Evolutionary conservation across 2,329 filamentous ascomycete genomes (phyloP).

Genomic region (Arthrinium phaeospermum): DNA sequence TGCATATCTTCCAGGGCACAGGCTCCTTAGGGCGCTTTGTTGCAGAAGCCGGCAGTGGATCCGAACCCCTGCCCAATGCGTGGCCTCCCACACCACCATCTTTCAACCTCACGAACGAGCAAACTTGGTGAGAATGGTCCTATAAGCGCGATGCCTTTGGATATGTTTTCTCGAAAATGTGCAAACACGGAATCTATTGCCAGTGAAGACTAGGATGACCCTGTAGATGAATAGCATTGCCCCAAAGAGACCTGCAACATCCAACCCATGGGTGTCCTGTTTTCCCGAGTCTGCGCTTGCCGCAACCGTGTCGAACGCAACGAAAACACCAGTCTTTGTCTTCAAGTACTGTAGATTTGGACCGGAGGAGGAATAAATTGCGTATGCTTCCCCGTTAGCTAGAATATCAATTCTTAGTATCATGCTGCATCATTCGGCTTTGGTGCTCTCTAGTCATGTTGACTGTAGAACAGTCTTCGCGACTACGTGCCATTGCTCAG

Average conservation of each 20-base stretch:
- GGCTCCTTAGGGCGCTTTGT: background rate
- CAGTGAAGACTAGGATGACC: background rate
- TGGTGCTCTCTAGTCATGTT: background rate
- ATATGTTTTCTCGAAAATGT: background rate
- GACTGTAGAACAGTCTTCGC: background rate
- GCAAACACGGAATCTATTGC: too few relatives aligned
- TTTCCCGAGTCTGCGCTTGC: background rate
- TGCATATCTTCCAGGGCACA: background rate
- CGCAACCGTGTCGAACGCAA: background rate
- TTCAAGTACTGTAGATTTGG: background rate
- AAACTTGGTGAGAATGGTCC: background rate
- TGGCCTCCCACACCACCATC: background rate
- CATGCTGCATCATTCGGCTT: background rate
- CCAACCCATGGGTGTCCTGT: background rate
- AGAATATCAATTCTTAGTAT: background rate
- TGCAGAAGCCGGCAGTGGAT: background rate
- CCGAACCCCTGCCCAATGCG: constrained; percentile 4
- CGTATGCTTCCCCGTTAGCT: background rate
- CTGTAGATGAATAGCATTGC: background rate
- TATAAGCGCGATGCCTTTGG: background rate
- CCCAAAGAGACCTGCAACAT: background rate
- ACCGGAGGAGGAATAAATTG: background rate
- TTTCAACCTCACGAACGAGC: background rate
- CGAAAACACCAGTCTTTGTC: background rate
- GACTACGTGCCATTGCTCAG: background rate